Evolutionary conservation across 768 basidiomycete species (phyloP).

Genomic region (Naganishia randhawae): DNA sequence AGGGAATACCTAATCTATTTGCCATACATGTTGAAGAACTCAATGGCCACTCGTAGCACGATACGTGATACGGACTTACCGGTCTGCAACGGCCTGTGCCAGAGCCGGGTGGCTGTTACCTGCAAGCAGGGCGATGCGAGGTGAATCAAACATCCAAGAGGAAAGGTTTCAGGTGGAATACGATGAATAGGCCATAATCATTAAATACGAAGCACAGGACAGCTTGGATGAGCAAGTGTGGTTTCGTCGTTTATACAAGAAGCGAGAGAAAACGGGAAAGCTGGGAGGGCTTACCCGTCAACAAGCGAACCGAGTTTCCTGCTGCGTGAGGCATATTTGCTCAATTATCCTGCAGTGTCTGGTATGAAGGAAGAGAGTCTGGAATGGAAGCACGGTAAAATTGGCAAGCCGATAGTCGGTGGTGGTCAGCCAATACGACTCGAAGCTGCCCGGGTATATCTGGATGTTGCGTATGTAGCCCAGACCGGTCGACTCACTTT

Average conservation of each 20-base stretch:
- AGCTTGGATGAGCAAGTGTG: constrained; percentile 7
- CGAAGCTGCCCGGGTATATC: not conserved
- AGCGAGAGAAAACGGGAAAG: constrained; percentile 13
- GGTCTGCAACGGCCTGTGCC: constrained; percentile 85
- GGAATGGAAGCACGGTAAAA: not conserved
- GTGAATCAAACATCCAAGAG: not conserved
- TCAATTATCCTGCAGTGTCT: constrained; percentile 1
- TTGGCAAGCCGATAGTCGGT: not conserved
- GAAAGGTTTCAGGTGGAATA: not conserved
- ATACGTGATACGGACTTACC: constrained; percentile 57
- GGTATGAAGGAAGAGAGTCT: not conserved
- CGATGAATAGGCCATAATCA: not conserved
- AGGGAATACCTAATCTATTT: constrained; percentile 75
- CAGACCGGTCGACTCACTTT: not conserved
- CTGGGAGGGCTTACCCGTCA: constrained; percentile 45
- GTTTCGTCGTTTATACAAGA: constrained; percentile 7
- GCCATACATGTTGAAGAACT: not conserved
- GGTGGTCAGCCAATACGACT: not conserved
- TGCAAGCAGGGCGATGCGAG: constrained; percentile 49
- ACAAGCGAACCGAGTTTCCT: constrained; percentile 50
- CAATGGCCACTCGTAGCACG: not conserved
- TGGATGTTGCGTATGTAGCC: not conserved
- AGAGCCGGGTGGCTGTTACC: constrained; percentile 94
- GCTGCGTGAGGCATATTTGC: constrained; percentile 38
- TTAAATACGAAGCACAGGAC: constrained; percentile 8